A percentile compares a stretch with the other conserved stretches of the same genome.
Conservation (phyloP, 2,329 filamentous ascomycete genomes). For the Colletotrichum costaricense region DNA sequence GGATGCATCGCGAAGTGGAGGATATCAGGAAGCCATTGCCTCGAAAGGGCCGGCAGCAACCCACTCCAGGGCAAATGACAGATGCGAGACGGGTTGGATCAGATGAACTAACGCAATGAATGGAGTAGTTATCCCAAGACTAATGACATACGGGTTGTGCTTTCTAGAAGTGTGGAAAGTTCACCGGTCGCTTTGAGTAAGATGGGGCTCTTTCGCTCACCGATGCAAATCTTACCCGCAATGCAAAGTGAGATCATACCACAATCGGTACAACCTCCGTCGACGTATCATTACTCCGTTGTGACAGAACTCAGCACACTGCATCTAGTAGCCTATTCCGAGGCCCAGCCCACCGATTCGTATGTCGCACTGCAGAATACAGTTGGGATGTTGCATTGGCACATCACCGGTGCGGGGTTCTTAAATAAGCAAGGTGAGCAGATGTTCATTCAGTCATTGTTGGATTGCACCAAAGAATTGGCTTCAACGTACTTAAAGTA, state of each 20-base stretch:
- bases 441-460: no score
- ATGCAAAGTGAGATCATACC: neutral
- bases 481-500: neutral
- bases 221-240: neutral
- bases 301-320: neutral
- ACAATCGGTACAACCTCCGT: neutral
- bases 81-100: neutral
- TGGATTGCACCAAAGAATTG: neutral
- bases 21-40: neutral
- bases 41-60: neutral
- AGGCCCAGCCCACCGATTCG: neutral
- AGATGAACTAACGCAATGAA: neutral
- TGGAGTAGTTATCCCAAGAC: neutral
- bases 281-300: neutral
- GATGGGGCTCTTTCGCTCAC: neutral
- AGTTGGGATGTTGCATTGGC: neutral
- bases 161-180: neutral
- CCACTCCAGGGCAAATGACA: neutral
- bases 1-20: neutral
- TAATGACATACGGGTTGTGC: neutral
- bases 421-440: neutral
- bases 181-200: neutral
- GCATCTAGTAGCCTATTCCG: neutral
- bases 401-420: neutral
- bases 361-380: neutral